A percentile compares a stretch with the other conserved stretches of the same genome.
Evolutionary conservation across 2,329 filamentous ascomycete species (phyloP).

Genomic region (Magnaporthiopsis poae): DNA sequence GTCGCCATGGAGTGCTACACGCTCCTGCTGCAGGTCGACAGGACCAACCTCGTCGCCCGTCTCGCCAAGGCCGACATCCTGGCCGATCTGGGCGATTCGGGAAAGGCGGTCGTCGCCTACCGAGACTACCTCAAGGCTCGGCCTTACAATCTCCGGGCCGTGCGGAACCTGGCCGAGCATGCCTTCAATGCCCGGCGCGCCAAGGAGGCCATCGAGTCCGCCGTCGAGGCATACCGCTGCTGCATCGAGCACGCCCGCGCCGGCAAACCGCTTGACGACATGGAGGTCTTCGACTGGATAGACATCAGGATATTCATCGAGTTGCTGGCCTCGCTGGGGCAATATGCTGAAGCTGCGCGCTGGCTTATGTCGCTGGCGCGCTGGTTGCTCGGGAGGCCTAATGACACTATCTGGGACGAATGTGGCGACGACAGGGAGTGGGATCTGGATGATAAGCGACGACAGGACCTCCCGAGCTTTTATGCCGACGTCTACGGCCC

Average conservation of each 20-base stretch:
- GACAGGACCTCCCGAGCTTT: conserved; percentile 53
- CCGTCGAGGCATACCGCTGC: conserved; percentile 38
- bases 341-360: conserved; percentile 55
- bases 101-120: conserved; percentile 48
- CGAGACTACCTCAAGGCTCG: conserved; percentile 41
- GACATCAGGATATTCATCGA: conserved; percentile 81
- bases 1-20: conserved; percentile 51
- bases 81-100: conserved; percentile 44
- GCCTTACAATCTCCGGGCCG: conserved; percentile 43
- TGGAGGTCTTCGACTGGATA: conserved; percentile 54
- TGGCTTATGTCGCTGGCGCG: conserved; percentile 64
- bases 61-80: conserved; percentile 50
- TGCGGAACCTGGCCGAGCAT: conserved; percentile 47
- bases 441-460: conserved; percentile 64
- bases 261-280: conserved; percentile 22
- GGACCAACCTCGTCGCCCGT: conserved; percentile 46
- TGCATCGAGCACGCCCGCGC: conserved; percentile 34
- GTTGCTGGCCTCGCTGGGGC: conserved; percentile 56
- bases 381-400: conserved; percentile 69
- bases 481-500: conserved; percentile 40
- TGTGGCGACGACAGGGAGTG: conserved; percentile 77
- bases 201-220: conserved; percentile 29
- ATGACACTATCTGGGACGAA: conserved; percentile 71
- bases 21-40: conserved; percentile 48
- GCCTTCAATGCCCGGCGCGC: conserved; percentile 41